A percentile compares a stretch with the other conserved stretches of the same genome.
Conservation (phyloP, 2,329 filamentous ascomycete species). For the Ceratocystis cubensis region DNA sequence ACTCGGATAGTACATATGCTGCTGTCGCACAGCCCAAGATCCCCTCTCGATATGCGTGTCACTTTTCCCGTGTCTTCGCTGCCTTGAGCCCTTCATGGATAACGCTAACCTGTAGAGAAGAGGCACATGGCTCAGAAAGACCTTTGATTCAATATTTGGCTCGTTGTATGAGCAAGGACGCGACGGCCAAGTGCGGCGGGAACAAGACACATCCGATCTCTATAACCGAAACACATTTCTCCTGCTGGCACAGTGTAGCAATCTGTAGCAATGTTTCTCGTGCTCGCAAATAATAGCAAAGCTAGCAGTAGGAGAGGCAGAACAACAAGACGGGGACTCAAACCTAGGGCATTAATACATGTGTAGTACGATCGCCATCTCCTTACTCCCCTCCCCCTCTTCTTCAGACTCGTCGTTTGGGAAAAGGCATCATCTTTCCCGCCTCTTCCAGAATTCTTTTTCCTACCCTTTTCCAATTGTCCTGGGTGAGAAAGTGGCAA, state of each 20-base stretch:
- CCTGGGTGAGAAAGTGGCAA: background rate
- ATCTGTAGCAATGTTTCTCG: background rate
- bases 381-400: background rate
- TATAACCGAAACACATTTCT: background rate
- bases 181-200: background rate
- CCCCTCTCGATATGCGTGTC: background rate
- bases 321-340: background rate
- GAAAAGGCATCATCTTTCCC: background rate
- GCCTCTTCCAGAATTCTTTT: background rate
- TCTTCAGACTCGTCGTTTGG: background rate
- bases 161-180: background rate
- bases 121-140: too few species aligned
- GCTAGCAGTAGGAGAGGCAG: background rate
- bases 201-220: background rate
- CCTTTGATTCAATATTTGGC: background rate
- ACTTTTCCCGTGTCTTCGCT: background rate
- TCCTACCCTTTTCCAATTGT: background rate
- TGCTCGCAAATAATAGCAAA: background rate
- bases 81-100: too few species aligned
- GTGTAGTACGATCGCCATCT: background rate
- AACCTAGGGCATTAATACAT: background rate
- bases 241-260: background rate
- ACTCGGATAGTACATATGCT: background rate
- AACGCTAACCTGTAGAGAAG: too few species aligned
- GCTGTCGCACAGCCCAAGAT: background rate